Conservation (phyloP, 2,329 filamentous ascomycete species). For the Sporothrix schenckii region DNA sequence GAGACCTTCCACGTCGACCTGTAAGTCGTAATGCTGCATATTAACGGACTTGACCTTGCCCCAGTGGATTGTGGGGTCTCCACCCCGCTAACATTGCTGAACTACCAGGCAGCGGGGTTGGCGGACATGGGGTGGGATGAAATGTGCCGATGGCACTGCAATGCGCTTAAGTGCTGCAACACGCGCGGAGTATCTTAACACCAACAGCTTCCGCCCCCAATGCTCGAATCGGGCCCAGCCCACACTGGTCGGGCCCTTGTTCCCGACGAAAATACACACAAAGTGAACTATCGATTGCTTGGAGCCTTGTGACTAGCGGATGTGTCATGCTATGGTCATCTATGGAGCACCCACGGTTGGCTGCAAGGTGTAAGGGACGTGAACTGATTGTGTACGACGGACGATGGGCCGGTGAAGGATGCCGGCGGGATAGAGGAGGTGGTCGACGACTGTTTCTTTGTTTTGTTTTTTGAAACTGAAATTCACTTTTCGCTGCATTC, state of each 20-base stretch:
- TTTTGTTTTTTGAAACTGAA: neutral
- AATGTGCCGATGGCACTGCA: slow-evolving; percentile 10
- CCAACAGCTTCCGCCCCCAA: neutral
- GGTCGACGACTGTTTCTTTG: neutral
- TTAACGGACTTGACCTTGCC: neutral
- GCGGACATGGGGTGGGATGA: neutral
- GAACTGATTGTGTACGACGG: neutral
- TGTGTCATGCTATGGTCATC: slow-evolving; percentile 32
- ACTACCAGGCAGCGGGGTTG: slow-evolving; percentile 7
- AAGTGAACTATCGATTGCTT: neutral
- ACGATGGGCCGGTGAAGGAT: neutral
- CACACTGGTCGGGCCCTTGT: slow-evolving; percentile 3
- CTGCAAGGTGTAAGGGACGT: neutral
- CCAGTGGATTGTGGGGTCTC: slow-evolving; percentile 1
- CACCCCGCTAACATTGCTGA: neutral
- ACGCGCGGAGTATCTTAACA: slow-evolving; percentile 22
- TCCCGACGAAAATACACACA: neutral
- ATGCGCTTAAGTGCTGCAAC: neutral
- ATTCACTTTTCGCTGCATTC: neutral
- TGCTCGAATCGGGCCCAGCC: neutral
- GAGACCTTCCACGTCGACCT: neutral
- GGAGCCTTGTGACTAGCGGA: slow-evolving; percentile 1
- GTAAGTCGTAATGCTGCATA: neutral
- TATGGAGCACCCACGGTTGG: slow-evolving; percentile 25
- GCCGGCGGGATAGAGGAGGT: neutral